Conservation (phyloP, 768 basidiomycete species). For the Lactifluus hygrophoroides region DNA sequence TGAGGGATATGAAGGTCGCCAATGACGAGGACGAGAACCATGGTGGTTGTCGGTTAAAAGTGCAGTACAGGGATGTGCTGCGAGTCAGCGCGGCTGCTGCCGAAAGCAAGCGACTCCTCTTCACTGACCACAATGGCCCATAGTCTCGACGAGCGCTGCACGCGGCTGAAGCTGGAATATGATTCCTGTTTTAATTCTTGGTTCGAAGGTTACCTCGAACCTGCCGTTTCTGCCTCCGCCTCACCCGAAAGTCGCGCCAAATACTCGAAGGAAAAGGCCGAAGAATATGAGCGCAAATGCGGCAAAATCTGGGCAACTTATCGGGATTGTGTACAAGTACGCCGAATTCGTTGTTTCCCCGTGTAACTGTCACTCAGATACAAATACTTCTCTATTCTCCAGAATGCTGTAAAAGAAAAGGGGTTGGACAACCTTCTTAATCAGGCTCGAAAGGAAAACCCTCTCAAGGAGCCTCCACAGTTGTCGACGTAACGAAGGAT, state of each 20-base stretch:
- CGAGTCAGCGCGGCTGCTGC: neutral
- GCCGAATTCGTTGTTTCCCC: slow-evolving; percentile 23
- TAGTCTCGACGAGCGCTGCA: slow-evolving; percentile 79
- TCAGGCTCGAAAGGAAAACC: slow-evolving; percentile 45
- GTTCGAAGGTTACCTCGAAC: slow-evolving; percentile 96
- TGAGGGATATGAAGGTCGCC: slow-evolving; percentile 97
- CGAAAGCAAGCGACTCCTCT: no score
- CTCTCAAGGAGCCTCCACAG: slow-evolving; percentile 49
- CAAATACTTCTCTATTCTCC: neutral
- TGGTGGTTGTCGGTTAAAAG: slow-evolving; percentile 25
- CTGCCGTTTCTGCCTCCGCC: slow-evolving; percentile 40
- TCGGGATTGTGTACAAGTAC: slow-evolving; percentile 73
- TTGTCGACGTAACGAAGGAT: slow-evolving; percentile 23
- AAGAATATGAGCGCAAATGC: slow-evolving; percentile 81
- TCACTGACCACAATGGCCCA: slow-evolving; percentile 46
- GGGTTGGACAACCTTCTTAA: slow-evolving; percentile 68
- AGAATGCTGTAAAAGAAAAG: slow-evolving; percentile 77
- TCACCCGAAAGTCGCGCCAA: slow-evolving; percentile 41
- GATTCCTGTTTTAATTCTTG: slow-evolving; percentile 95
- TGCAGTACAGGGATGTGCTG: neutral
- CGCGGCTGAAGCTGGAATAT: slow-evolving; percentile 80
- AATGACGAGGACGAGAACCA: slow-evolving; percentile 93
- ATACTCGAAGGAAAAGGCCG: slow-evolving; percentile 71
- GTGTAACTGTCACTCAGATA: neutral
- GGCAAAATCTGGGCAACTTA: slow-evolving; percentile 79